Evolutionary conservation across 495 filamentous ascomycete genomes (phyloP), one percentile per base, ranked within the genome.

Genomic region (Neurospora sp.): DNA sequence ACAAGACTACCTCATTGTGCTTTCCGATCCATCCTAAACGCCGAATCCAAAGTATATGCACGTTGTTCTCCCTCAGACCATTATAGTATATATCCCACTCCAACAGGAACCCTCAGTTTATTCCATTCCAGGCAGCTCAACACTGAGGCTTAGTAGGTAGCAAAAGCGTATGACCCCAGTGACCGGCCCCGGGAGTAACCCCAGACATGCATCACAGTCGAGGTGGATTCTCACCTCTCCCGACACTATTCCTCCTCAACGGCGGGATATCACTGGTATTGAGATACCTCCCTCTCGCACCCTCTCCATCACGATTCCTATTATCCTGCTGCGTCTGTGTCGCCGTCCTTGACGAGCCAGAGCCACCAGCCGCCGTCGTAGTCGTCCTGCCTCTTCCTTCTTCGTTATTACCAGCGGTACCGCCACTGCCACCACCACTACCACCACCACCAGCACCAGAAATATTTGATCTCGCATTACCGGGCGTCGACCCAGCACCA

Each of bases 161-260:
- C 45, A 53, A 1, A 10, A 10, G 3, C 45, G 20, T 53, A 20
- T 53, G 20, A 53, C 20, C 45, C 42, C 45, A 22, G n/a, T 20
- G 45, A 22, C 45, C 9, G 45, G 1, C 12, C 47, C 22, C 27
- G 22, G 12, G 14, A 27, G 22, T 27, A 12, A 6, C 2, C 6
- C 45, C 47, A 22, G 31, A 31, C 47, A 59, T 22, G 22, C 22
- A 3, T 69, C 38, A 73, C 9, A 73, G 38, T 31, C 71, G 71
- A 14, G 71, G 71, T 70, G 71, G 71, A 39, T 73, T 70, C 35
- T 73, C 65, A 4, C 71, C 71, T 61, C 71, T 70, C n/a, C 68
- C 71, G 8, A 70, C 68, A 9, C 71, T 59, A 39, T 7, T 68
- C 12, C 71, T 61, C 20, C 71, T 37, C 9, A 35, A 3, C 14